Evolutionary conservation across 164 flowering plant species (phyloP).

Genomic region (Cinnamomum micranthum): DNA sequence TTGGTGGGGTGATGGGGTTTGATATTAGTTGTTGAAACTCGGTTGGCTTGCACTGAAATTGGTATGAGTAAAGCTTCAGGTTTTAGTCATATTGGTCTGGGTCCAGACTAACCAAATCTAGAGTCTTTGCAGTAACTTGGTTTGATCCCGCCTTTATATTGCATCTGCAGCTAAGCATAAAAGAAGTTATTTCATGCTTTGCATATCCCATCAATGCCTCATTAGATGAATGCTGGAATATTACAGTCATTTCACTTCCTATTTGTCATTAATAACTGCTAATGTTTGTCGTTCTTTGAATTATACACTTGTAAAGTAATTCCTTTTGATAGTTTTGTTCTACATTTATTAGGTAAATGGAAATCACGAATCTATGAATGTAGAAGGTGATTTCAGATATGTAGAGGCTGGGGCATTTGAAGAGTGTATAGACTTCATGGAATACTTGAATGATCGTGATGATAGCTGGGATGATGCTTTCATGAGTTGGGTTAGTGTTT

Average conservation of each 20-base stretch:
- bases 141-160: too few species aligned
- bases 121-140: too few species aligned
- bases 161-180: too few species aligned
- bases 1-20: too few species aligned
- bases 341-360: constrained; percentile 65
- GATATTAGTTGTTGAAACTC: too few species aligned
- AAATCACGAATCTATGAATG: constrained; percentile 96
- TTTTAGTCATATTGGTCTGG: too few species aligned
- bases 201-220: background rate
- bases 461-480: constrained; percentile 77
- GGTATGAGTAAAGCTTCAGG: too few species aligned
- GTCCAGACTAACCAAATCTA: too few species aligned
- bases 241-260: background rate
- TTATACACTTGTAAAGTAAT: background rate
- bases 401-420: constrained; percentile 77
- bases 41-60: too few species aligned
- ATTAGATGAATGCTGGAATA: background rate
- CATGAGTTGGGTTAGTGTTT: constrained; percentile 48
- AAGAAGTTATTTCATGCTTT: background rate
- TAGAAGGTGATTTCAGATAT: constrained; percentile 93
- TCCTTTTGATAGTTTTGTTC: background rate
- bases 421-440: constrained; percentile 71
- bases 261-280: background rate
- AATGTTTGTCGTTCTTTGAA: background rate
- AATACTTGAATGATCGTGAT: constrained; percentile 45